Conservation (phyloP, 2,329 filamentous ascomycete genomes). For the Colletotrichum shisoi region DNA sequence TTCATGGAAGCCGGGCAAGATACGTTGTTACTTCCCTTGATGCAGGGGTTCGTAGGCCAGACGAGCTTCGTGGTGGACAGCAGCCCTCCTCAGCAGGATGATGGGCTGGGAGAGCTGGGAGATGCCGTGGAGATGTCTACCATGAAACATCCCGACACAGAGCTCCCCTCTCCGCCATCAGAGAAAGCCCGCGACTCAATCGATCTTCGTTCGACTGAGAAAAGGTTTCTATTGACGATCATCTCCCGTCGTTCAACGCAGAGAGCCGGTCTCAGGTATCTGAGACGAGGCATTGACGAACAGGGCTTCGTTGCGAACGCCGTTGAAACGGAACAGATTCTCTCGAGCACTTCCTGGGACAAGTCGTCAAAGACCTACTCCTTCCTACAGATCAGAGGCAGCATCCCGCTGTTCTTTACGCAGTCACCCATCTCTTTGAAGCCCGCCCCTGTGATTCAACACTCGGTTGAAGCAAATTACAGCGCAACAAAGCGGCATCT, state of each 20-base stretch:
- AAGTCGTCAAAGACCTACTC: conserved; percentile 72
- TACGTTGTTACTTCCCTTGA: conserved; percentile 76
- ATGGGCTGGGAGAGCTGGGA: conserved; percentile 52
- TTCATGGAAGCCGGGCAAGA: conserved; percentile 79
- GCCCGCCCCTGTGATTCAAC: conserved; percentile 81
- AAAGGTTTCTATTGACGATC: conserved; percentile 79
- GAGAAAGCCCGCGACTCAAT: conserved; percentile 46
- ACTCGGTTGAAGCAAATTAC: conserved; percentile 80
- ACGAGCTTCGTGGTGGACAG: conserved; percentile 77
- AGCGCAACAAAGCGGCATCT: conserved; percentile 83
- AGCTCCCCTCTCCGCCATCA: conserved; percentile 42
- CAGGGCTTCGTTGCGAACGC: conserved; percentile 87
- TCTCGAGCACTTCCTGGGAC: conserved; percentile 75
- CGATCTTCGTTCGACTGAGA: conserved; percentile 59
- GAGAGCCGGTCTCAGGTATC: conserved; percentile 86
- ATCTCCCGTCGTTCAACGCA: conserved; percentile 90
- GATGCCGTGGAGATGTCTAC: conserved; percentile 58
- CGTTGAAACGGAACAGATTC: conserved; percentile 94
- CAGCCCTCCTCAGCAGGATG: conserved; percentile 63
- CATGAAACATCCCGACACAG: conserved; percentile 47
- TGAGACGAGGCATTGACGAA: conserved; percentile 89
- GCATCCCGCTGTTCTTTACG: conserved; percentile 93
- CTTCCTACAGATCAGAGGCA: conserved; percentile 86
- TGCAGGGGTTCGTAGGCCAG: conserved; percentile 96
- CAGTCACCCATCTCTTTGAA: conserved; percentile 95